Conservation (phyloP, 2,329 filamentous ascomycete species). For the Aspergillus flavus region DNA sequence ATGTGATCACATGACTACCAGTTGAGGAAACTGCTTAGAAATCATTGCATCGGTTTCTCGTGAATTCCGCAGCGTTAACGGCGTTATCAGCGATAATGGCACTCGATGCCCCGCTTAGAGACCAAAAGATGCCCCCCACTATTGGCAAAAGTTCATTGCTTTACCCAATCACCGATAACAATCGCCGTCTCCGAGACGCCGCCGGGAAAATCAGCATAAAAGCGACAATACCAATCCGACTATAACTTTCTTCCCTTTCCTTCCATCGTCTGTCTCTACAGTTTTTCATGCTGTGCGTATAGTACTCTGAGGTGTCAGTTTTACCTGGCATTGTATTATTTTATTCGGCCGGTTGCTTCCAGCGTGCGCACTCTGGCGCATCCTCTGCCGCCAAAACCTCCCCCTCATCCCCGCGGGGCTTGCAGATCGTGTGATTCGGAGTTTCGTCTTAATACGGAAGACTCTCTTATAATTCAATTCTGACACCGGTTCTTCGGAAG, state of each 20-base stretch:
- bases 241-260: not conserved
- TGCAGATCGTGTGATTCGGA: not conserved
- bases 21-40: conserved; percentile 23
- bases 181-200: conserved; percentile 6
- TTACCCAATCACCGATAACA: conserved; percentile 10
- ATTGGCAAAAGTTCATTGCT: not conserved
- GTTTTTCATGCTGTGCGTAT: not conserved
- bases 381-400: conserved; percentile 11
- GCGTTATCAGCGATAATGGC: conserved; percentile 21
- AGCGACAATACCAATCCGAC: not conserved
- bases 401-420: conserved; percentile 20
- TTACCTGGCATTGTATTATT: not conserved
- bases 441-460: not conserved
- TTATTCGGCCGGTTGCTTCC: not conserved
- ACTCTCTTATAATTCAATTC: not conserved
- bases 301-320: not conserved
- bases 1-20: conserved; percentile 15
- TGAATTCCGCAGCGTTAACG: conserved; percentile 7
- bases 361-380: not conserved
- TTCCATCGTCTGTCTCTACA: not conserved
- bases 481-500: not conserved
- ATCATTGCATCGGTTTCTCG: conserved; percentile 12
- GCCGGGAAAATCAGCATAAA: conserved; percentile 10
- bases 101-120: conserved; percentile 19
- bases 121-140: conserved; percentile 5